Evolutionary conservation across 108 stramenopile species (phyloP).

Genomic region (Fragilaria radians): DNA sequence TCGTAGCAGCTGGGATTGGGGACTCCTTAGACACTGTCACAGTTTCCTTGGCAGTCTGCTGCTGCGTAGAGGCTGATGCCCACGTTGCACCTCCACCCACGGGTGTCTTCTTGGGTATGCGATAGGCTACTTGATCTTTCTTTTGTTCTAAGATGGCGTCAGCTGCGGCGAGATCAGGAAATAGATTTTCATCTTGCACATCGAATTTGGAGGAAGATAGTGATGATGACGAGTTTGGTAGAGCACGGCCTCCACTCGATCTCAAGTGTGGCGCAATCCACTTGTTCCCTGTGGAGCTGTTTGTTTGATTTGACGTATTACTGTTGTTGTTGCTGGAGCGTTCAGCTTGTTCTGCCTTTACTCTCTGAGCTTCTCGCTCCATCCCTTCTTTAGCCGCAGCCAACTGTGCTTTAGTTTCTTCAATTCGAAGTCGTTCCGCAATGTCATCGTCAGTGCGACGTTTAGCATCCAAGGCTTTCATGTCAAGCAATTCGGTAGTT

Average conservation of each 20-base stretch:
- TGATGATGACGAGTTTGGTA: slow-evolving; percentile 13
- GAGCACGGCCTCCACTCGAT: slow-evolving; percentile 2
- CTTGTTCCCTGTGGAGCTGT: slow-evolving; percentile 30
- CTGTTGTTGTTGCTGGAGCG: slow-evolving; percentile 28
- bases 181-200: slow-evolving; percentile 63
- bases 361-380: slow-evolving; percentile 75
- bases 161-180: slow-evolving; percentile 80
- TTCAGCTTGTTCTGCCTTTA: slow-evolving; percentile 66
- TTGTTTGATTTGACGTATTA: not conserved
- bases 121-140: slow-evolving; percentile 30
- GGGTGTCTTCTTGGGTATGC: slow-evolving; percentile 41
- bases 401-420: slow-evolving; percentile 77
- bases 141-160: slow-evolving; percentile 76
- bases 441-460: slow-evolving; percentile 58
- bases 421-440: slow-evolving; percentile 72
- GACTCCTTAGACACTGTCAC: slow-evolving; percentile 9
- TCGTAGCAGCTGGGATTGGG: slow-evolving; percentile 1
- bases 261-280: slow-evolving; percentile 61
- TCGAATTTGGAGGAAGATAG: slow-evolving; percentile 37
- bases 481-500: slow-evolving; percentile 64
- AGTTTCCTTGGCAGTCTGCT: slow-evolving; percentile 12
- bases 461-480: slow-evolving; percentile 59
- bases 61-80: slow-evolving; percentile 27
- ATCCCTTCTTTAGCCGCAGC: slow-evolving; percentile 79
- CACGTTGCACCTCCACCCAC: slow-evolving; percentile 52